Conservation (phyloP, 1,284 basidiomycete genomes). For the Papiliotrema laurentii region DNA sequence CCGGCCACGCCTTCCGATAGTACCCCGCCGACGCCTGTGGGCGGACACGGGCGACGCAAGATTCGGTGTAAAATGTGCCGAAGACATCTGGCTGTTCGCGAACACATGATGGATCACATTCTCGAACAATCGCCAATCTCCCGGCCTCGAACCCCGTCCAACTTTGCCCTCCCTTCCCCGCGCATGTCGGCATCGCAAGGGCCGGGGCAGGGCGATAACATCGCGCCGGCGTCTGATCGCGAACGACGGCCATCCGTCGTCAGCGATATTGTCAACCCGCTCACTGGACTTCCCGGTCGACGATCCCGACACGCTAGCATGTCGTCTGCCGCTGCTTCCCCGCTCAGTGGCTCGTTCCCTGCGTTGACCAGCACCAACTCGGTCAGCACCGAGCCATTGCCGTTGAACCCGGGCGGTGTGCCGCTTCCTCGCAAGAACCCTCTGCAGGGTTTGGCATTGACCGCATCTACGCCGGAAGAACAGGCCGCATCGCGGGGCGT, state of each 20-base stretch:
- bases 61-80: conserved; percentile 92
- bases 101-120: conserved; percentile 89
- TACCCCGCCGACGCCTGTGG: conserved; percentile 56
- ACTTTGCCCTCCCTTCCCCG: conserved; percentile 24
- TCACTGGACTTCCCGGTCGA: conserved; percentile 35
- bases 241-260: conserved; percentile 19
- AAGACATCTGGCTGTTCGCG: conserved; percentile 76
- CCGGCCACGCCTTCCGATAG: conserved; percentile 64
- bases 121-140: conserved; percentile 41
- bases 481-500: neutral
- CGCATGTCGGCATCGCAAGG: conserved; percentile 11
- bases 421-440: conserved; percentile 14
- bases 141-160: conserved; percentile 40
- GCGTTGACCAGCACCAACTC: neutral
- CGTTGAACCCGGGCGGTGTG: conserved; percentile 13
- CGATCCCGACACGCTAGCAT: conserved; percentile 17
- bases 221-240: neutral
- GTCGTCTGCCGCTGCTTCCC: conserved; percentile 6
- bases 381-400: neutral
- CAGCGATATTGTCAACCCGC: conserved; percentile 43
- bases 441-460: conserved; percentile 16
- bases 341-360: neutral
- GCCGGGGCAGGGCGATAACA: neutral
- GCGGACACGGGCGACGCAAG: conserved; percentile 39
- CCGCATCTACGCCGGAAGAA: conserved; percentile 15